Evolutionary conservation across 1,139 yeast species (phyloP), one percentile per base, ranked within the genome.

Genomic region (Trichomonascaceae sp.): DNA sequence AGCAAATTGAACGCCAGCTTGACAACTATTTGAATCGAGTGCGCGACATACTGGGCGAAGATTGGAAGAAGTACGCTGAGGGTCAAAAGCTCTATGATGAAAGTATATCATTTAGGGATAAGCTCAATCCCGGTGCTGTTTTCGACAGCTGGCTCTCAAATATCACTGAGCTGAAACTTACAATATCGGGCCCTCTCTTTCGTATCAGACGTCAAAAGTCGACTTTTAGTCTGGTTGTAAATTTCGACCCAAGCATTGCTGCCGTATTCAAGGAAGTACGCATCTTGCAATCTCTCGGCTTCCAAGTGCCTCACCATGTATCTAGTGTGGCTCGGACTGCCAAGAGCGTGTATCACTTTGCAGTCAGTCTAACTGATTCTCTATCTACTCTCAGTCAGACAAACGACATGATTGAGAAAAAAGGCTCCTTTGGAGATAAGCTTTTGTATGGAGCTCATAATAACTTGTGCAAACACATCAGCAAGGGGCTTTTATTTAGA

Each of bases 31-130:
- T 74, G 54, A 62, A 68, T 10, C 72, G 80, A 45, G 70, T 83
- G 8, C 81, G 79, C 50, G 66, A 75, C 13, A 75, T 83, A 1
- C 74, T 91, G 10, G 96, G 97, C 0, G 64, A 73, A 13, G 85
- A 84, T 32, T 91, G 97, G 97, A 74, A 72, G 50, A 76, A 80
- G 46, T 87, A 84, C 61, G 82, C 91, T 0, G 84, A 85, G 50
- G 97, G 96, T 0, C 79, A 76, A 53, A 80, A 78, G 58, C 78
- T 91, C 1, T 74, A 77, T 15, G 67, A 74, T 1, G 87, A 82
- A 56, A 75, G 82, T 15, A 63, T 66, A 1, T 69, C 72, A 0
- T 72, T 86, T 48, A 63, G 74, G 17, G 69, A 74, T 20, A 78
- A 75, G 49, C 70, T 83, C 12, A 74, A 83, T 52, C 68, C 82